Conservation (phyloP, 331 rosid genomes). For the Malus hybrid region DNA sequence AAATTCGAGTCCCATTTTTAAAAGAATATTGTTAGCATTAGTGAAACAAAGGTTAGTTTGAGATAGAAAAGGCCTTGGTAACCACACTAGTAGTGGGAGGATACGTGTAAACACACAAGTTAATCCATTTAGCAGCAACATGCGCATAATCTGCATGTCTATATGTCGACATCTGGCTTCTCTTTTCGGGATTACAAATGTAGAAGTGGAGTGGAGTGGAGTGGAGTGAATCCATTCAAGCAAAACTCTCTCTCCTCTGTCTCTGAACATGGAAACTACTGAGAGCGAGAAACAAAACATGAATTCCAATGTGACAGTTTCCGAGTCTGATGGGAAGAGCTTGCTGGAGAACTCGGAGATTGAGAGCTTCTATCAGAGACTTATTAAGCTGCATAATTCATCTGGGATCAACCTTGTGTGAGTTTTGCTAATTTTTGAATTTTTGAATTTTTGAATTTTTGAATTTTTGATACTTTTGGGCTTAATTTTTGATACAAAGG, state of each 20-base stretch:
- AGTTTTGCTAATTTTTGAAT: conserved; percentile 1
- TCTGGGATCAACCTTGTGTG: conserved; percentile 27
- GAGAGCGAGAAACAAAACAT: conserved; percentile 4
- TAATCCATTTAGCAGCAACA: not conserved
- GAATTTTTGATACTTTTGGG: not conserved
- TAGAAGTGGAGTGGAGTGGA: too few relatives aligned
- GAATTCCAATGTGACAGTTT: not conserved
- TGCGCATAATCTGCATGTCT: not conserved
- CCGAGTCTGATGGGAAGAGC: conserved; percentile 10
- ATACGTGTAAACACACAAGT: not conserved
- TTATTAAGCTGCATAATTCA: conserved; percentile 13
- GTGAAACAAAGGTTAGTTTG: too few relatives aligned
- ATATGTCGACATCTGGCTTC: not conserved
- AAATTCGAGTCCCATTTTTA: rapidly evolving
- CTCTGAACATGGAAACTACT: conserved; percentile 11
- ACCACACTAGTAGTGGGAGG: not conserved
- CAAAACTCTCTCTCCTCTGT: not conserved
- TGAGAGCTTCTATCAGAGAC: conserved; percentile 21
- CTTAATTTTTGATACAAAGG: too few relatives aligned
- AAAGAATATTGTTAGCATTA: too few relatives aligned
- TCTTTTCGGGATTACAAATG: not conserved
- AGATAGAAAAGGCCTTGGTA: too few relatives aligned
- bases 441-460: not conserved
- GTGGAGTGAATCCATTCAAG: not conserved
- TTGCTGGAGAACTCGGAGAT: conserved; percentile 11